These are phyloP conservation scores for Fusarium domesticum DNA, from an alignment of 2,329 filamentous ascomycete species.

Conservation along the genomic window DNA sequence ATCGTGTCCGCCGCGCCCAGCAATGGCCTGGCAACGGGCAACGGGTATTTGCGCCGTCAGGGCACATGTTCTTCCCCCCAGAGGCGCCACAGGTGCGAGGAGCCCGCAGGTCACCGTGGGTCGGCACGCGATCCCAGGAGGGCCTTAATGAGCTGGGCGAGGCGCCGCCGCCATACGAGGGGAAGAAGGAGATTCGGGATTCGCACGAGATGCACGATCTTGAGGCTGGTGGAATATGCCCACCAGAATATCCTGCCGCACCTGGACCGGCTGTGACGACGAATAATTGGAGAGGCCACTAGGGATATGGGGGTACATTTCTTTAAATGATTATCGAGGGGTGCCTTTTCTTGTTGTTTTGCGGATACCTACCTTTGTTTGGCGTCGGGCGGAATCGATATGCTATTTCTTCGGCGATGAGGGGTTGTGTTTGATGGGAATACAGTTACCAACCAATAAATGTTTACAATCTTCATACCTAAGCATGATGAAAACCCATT, in stretches of 20 bases:
- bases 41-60: slow-evolving; percentile 19
- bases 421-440: no score
- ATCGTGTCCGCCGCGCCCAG: slow-evolving; percentile 26
- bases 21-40: slow-evolving; percentile 12
- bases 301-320: neutral
- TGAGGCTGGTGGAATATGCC: slow-evolving; percentile 24
- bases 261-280: slow-evolving; percentile 25
- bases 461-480: no score
- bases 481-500: no score
- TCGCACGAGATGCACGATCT: slow-evolving; percentile 27
- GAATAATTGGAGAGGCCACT: slow-evolving; percentile 16
- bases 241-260: slow-evolving; percentile 31
- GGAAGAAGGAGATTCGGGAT: slow-evolving; percentile 28
- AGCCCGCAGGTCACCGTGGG: slow-evolving; percentile 28
- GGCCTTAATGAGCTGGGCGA: slow-evolving; percentile 63
- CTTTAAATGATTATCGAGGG: neutral
- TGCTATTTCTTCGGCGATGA: no score
- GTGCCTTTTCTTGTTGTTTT: neutral
- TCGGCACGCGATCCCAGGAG: slow-evolving; percentile 39
- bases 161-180: slow-evolving; percentile 61
- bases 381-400: neutral
- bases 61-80: slow-evolving; percentile 15
- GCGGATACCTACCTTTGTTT: slow-evolving; percentile 2
- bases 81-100: slow-evolving; percentile 10
- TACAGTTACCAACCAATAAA: no score